Base-by-base conservation (phyloP, 495 filamentous ascomycete genomes). In the Trypethelium eluteriae region DNA sequence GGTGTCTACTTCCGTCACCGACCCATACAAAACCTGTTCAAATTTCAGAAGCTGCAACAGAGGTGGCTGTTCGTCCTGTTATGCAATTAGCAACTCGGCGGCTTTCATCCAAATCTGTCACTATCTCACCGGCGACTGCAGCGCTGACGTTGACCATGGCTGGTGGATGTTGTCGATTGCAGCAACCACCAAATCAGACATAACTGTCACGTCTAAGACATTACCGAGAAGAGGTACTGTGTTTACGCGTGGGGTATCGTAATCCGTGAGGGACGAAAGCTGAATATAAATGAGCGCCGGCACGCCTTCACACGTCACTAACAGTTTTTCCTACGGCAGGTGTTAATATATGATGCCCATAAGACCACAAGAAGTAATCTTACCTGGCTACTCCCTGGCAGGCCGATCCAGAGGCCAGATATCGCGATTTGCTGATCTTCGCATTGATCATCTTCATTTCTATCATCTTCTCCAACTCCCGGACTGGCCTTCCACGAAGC, bases 241-340 rank as follows among this genome's bases (percentile, higher is more conserved):
- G 2, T 61, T 5, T 11, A 67, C 16, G 12, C 47, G 38, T 25
- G 25, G 25, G 25, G 25, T 25, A 25, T 25, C 25, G 25, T 25
- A 25, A 25, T 25, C 25, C 25, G 25, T 25, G 25, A 25, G 25
- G 25, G 25, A 25, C 25, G 25, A 25, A 61, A 14, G 11, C 14
- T 56, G 3, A 49, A 76, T 64, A 46, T 53, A 39, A 53, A 76
- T 70, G 4, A 76, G 49, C 0, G 69, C 73, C 7, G 74, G 73
- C 16, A 76, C 64, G n/a, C 71, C 74, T 57, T 76, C 74, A 49
- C 71, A 76, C 9, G 74, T 70, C 6, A 74, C 69, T 2, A 76
- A 50, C 25, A 76, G 50, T 41, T 69, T 59, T 50, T 50, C 61
- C 61, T 74, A 18, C 5, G 7, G 25, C 1, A 53, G 25, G 25